Conservation (phyloP, 768 basidiomycete species). For the Sarcodon aspratus region DNA sequence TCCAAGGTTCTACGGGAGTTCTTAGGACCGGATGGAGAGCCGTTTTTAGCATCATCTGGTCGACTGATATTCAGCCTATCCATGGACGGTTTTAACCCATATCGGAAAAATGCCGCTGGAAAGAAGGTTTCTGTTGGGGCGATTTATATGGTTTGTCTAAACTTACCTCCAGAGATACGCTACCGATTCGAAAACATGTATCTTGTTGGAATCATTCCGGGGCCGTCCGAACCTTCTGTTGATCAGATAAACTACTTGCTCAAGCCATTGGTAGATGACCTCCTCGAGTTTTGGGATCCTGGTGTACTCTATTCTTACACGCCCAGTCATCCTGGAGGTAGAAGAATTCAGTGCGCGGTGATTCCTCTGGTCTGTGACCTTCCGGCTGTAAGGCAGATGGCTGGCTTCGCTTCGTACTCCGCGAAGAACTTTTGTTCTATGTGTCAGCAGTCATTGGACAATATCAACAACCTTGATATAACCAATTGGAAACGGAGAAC, state of each 20-base stretch:
- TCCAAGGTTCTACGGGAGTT: conserved; percentile 15
- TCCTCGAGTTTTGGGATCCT: conserved; percentile 5
- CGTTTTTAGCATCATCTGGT: conserved; percentile 7
- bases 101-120: conserved; percentile 1
- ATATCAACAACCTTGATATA: conserved; percentile 18
- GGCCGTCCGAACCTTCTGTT: conserved; percentile 9
- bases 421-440: conserved; percentile 17
- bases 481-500: conserved; percentile 10
- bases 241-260: conserved; percentile 5
- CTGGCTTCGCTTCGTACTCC: conserved; percentile 9
- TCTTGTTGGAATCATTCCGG: conserved; percentile 11
- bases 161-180: conserved; percentile 13
- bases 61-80: conserved; percentile 6
- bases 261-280: conserved; percentile 6
- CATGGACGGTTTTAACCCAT: conserved; percentile 9
- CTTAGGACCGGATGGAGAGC: conserved; percentile 13
- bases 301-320: background rate
- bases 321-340: background rate
- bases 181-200: conserved; percentile 10
- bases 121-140: conserved; percentile 6
- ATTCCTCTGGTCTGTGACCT: conserved; percentile 9
- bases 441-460: conserved; percentile 11
- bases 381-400: conserved; percentile 16
- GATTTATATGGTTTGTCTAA: conserved; percentile 14
- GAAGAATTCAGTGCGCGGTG: conserved; percentile 3